A percentile compares a stretch with the other conserved stretches of the same genome.
Evolutionary conservation across 2,329 filamentous ascomycete species (phyloP).

Genomic region (Alternaria infectoria): DNA sequence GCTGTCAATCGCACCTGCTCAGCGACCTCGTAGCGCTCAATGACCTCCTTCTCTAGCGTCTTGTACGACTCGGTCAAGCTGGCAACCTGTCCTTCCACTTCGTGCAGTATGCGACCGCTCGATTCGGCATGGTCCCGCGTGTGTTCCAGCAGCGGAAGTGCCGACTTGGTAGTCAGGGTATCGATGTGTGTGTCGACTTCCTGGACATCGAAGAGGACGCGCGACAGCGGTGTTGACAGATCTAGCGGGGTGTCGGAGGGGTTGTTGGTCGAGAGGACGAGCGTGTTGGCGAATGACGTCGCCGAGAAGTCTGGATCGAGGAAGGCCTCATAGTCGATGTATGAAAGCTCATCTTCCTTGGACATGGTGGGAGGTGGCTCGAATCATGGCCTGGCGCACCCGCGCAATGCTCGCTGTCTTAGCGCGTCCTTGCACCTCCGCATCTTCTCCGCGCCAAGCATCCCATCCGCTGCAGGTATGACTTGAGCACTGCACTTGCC

Average conservation of each 20-base stretch:
- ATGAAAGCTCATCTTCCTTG: constrained; percentile 68
- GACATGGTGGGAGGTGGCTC: constrained; percentile 30
- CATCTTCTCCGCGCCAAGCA: not conserved
- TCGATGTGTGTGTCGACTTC: constrained; percentile 98
- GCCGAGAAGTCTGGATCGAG: constrained; percentile 83
- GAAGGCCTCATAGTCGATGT: constrained; percentile 96
- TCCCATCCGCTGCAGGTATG: not conserved
- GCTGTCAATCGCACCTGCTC: constrained; percentile 81
- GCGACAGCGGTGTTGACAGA: constrained; percentile 89
- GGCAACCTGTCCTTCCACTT: constrained; percentile 80
- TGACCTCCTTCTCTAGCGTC: constrained; percentile 84
- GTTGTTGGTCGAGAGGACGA: constrained; percentile 92
- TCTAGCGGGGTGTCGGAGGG: constrained; percentile 87
- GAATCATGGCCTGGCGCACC: not conserved
- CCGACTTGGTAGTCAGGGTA: constrained; percentile 81
- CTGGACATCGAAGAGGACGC: constrained; percentile 94
- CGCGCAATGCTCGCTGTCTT: constrained; percentile 7
- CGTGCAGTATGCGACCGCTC: constrained; percentile 72
- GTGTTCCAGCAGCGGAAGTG: constrained; percentile 78
- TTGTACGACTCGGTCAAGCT: constrained; percentile 84
- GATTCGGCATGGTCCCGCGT: constrained; percentile 76
- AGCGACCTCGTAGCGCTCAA: constrained; percentile 82
- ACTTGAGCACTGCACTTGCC: not conserved
- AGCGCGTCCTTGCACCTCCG: constrained; percentile 4
- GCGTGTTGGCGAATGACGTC: constrained; percentile 81